These are phyloP conservation scores for Populus trichocarpa DNA, from an alignment of 441 rosid genomes.

Conservation along the genomic window DNA sequence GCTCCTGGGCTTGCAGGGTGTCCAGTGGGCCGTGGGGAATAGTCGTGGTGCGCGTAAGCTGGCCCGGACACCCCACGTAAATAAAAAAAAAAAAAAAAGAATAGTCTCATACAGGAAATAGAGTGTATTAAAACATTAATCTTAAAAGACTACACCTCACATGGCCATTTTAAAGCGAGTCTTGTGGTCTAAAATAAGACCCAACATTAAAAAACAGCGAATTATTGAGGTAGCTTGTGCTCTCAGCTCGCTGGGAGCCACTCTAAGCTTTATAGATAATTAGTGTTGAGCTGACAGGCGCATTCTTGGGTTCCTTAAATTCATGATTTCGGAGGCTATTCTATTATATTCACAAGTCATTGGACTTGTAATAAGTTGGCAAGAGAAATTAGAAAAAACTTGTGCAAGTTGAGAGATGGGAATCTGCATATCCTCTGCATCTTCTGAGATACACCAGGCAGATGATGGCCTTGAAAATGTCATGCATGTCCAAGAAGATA, in stretches of 20 bases:
- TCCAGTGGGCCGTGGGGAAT: too few species aligned
- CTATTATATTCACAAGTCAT: slow-evolving; percentile 8
- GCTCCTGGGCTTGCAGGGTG: too few species aligned
- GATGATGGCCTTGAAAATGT: slow-evolving; percentile 49
- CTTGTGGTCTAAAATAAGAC: slow-evolving; percentile 38
- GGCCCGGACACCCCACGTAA: too few species aligned
- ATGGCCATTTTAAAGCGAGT: slow-evolving; percentile 45
- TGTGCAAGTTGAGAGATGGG: slow-evolving; percentile 49
- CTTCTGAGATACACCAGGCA: slow-evolving; percentile 57
- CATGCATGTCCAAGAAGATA: slow-evolving; percentile 22
- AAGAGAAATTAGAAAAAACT: neutral
- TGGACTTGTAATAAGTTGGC: neutral
- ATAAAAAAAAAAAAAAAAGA: neutral
- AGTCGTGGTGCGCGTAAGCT: too few species aligned
- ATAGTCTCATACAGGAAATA: neutral
- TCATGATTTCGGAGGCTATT: slow-evolving; percentile 19
- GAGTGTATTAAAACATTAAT: neutral
- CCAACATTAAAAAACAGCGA: slow-evolving; percentile 15
- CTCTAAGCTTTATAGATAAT: slow-evolving; percentile 9
- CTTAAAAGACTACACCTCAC: slow-evolving; percentile 25
- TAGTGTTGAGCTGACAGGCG: slow-evolving; percentile 26
- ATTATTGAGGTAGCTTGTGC: slow-evolving; percentile 29
- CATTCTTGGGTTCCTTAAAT: slow-evolving; percentile 21
- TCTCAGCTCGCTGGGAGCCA: slow-evolving; percentile 35
- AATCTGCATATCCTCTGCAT: slow-evolving; percentile 65